Base-by-base conservation (phyloP, 2,329 filamentous ascomycete species). In the Calycina herbarum region DNA sequence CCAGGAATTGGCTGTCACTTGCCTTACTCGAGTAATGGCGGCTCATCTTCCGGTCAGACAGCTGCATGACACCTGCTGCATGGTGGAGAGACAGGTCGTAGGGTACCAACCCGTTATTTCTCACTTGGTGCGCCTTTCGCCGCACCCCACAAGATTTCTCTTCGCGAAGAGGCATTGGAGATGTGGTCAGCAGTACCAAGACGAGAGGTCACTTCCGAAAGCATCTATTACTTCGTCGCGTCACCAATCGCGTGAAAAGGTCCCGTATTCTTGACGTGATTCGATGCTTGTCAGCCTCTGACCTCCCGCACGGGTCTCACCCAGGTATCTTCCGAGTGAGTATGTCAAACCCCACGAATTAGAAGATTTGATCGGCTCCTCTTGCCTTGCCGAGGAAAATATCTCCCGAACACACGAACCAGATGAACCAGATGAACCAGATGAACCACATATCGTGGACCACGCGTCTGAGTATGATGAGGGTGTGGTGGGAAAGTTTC, bases 121-220 rank as follows among this genome's bases (percentile, higher is more conserved):
- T 40, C n/a, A 24, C 45, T 24, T 42, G 13, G 40, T 42, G 20
- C 17, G 8, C 10, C 10, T 10, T 54, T 54, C 48, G 11, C 48
- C 48, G 13, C 24, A 24, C 11, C 48, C 20, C 48, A 54, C 20
- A 24, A 27, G 45, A 24, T 24, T 20, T 24, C 7, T 20, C 45
- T 51, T 20, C 5, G 45, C 35, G 10, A 11, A 10, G 38, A 40
- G 38, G 20, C 5, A 8, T 48, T 51, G 10, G 11, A 54, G 11
- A 54, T 24, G 48, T 54, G 20, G 48, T 54, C 48, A 54, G 48
- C 48, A 54, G 13, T 54, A 54, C 20, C 48, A 54, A 54, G 48
- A 27, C 38, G 38, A 40, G 38, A 40, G 38, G 13, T 27, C 45
- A 7, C 45, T 51, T 51, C 45, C 45, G n/a, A 54, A 27, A 24